phyloP scores from a whole-genome alignment of 176 grass and related monocot genomes.

The Cenchrus purpureus region DNA sequence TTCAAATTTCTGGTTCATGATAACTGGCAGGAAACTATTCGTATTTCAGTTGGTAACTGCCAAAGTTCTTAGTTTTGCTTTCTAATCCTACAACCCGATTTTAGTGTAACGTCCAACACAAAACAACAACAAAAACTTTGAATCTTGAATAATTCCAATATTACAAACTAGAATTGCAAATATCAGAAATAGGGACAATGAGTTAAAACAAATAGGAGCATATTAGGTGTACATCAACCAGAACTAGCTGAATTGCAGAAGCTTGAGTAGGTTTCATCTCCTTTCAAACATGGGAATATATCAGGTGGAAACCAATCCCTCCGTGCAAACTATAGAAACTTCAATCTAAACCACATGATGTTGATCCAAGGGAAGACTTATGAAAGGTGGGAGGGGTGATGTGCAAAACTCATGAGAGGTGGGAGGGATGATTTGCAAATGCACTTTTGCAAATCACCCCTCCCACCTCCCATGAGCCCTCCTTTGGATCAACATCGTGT shows the following conservation, averaged over 20 bases:
- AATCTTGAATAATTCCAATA: not conserved
- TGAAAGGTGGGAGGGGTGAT: too few species aligned
- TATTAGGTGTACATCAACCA: constrained; percentile 16
- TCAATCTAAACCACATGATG: too few species aligned
- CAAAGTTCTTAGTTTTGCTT: not conserved
- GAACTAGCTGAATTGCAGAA: constrained; percentile 3
- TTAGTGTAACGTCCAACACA: not conserved
- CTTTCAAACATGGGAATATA: constrained; percentile 2
- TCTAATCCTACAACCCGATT: not conserved
- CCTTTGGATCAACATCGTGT: too few species aligned
- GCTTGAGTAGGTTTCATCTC: constrained; percentile 24
- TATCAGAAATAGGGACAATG: not conserved
- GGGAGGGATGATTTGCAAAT: too few species aligned
- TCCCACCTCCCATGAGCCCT: too few species aligned
- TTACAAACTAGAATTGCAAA: not conserved
- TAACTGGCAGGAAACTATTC: not conserved
- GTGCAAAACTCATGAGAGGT: too few species aligned
- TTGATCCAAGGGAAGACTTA: too few species aligned
- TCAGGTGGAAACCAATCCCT: too few species aligned
- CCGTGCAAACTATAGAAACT: too few species aligned
- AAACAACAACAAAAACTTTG: not conserved
- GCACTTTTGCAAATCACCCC: too few species aligned
- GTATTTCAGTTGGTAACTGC: not conserved
- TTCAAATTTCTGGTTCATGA: constrained; percentile 14
- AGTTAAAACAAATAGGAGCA: constrained; percentile 10